Base-by-base conservation (phyloP, 2,329 filamentous ascomycete genomes). In the Xylariaceae sp. region DNA sequence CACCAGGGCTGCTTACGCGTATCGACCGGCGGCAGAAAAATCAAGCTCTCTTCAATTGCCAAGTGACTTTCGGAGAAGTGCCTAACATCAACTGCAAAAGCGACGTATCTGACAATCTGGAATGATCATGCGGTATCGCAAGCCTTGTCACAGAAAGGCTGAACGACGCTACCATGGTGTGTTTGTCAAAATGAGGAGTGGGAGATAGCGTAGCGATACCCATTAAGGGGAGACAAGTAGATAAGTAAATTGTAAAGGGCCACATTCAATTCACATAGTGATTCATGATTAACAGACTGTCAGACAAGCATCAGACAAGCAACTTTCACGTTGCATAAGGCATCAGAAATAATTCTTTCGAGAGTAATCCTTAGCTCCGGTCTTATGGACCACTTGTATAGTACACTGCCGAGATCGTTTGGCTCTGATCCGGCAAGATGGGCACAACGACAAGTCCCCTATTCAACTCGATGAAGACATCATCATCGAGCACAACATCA, bases 351-450 rank as follows among this genome's bases (percentile, higher is more conserved):
- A 18, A 47, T 36, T 47, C 10, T 16, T 31, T 44, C 42, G 14
- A 31, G 19, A 44, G 42, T 44, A 44, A 44, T 44, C 31, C 17
- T 31, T 39, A 19, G 44, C 19, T 47, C 38, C 44, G 31, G 38
- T 31, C 38, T 36, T 16, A 31, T 47, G 19, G 44, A 18, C 34
- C 44, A 47, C 31, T 47, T 31, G 34, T 47, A 47, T 33, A 47
- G 44, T 22, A 47, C 44, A 36, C 38, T 36, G 44, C 44, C 44
- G 44, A 47, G 34, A 36, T 39, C 34, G 31, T 47, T 47, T n/a
- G n/a, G n/a, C n/a, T 47, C 44, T 28, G 44, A 47, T 47, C 31
- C 31, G 44, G 44, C 44, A 47, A 38, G 3, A 47, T 47, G 44
- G 44, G 38, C 31, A 33, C 3, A 19, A 38, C 22, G 19, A 47